Evolutionary conservation across 306 rosid species (phyloP).

Genomic region (Sphenostylis stenocarpa): DNA sequence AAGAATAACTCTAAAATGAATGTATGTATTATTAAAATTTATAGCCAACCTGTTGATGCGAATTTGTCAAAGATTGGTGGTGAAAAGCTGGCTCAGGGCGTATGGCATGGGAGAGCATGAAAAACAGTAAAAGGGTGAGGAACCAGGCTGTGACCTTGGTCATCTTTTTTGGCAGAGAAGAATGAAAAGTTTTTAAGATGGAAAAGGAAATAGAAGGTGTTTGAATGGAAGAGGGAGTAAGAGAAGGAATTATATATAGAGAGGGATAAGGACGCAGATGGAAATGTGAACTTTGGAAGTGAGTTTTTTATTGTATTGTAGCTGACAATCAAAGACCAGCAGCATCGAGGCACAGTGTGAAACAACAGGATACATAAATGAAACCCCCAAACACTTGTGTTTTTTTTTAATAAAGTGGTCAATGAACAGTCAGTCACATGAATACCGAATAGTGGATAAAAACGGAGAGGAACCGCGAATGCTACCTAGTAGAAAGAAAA

Average conservation of each 20-base stretch:
- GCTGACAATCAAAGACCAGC: slow-evolving; percentile 15
- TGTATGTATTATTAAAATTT: background rate
- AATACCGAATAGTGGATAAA: background rate
- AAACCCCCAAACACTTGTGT: background rate
- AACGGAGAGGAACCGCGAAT: background rate
- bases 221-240: background rate
- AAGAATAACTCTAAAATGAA: too few relatives aligned
- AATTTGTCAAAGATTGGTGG: background rate
- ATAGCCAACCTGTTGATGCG: slow-evolving; percentile 28
- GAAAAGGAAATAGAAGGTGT: background rate
- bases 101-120: slow-evolving; percentile 19
- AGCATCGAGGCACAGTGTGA: background rate
- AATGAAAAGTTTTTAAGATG: background rate
- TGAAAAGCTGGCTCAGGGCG: slow-evolving; percentile 31
- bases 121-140: slow-evolving; percentile 32
- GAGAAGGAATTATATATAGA: background rate
- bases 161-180: slow-evolving; percentile 26
- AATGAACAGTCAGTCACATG: background rate
- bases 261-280: background rate
- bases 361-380: background rate
- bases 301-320: slow-evolving; percentile 25
- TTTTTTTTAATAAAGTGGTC: background rate
- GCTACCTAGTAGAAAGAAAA: background rate
- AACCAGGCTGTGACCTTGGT: slow-evolving; percentile 29
- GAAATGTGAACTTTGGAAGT: slow-evolving; percentile 31